Base-by-base conservation (phyloP, 306 rosid genomes). In the Cucumis hystrix region DNA sequence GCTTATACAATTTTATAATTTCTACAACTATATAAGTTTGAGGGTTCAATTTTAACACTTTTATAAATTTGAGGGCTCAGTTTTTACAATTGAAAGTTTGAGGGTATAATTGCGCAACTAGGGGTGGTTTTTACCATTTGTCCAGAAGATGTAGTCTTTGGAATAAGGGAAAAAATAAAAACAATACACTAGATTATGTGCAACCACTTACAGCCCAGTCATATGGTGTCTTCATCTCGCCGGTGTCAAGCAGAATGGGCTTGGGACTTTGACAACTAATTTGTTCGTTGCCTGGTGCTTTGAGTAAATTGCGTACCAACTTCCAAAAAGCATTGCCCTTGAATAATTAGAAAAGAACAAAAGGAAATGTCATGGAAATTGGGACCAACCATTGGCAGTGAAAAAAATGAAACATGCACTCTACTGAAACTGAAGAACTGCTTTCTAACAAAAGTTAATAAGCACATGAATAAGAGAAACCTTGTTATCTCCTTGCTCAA, bases 201-300 rank as follows among this genome's bases (percentile, higher is more conserved):
- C 70, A 35, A 76, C 47, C 70, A 90, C 97, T 85, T 89, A 94
- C 98, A 73, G 98, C 97, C 98, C 98, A 94, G 35, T 91, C 93
- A 87, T 94, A 94, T 11, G 98, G 97, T 80, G 55, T 55, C 80
- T 87, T 87, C 98, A 94, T 91, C 86, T 89, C 97, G 74, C 98
- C 97, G 65, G 95, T 87, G 85, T 94, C 98, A 66, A 94, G 96
- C 84, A 94, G 84, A 78, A 94, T 94, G 40, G 97, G 97, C 87
- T 94, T 91, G 62, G 98, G 96, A 40, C 28, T 82, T 51, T 94
- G 98, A 83, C 97, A 94, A 17, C 85, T 83, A 79, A 85, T 75
- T 78, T 94, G 98, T 83, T 94, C 86, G 77, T 84, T 66, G 80
- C 49, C 85, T 66, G 97, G 93, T 0, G 79, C 84, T 87, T 87